Base-by-base conservation (phyloP, 2,329 filamentous ascomycete species). In the Sordariomycetes sp. region DNA sequence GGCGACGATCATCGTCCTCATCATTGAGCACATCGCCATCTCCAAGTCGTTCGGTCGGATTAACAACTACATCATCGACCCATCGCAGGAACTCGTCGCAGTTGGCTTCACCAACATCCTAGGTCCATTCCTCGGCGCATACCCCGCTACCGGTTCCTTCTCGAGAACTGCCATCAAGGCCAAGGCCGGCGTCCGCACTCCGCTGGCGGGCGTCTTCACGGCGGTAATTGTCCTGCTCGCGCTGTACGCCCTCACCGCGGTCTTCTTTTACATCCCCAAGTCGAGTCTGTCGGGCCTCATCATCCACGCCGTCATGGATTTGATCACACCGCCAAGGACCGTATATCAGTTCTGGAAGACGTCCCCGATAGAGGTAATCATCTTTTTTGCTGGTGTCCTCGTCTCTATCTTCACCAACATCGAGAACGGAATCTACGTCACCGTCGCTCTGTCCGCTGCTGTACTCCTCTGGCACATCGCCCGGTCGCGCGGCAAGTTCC, bases 11-110 rank as follows among this genome's bases (percentile, higher is more conserved):
- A 95, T 97, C 62, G 91, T 99, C n/a, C 78, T 97, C 58, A 78
- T 97, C 39, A 95, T 97, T 60, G 94, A 97, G 71, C 92, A 97
- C 68, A 96, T 97, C 64, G 90, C 92, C 53, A 96, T 97, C 61
- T 90, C 91, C 20, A 99, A 97, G 70, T 96, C 92, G 0, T 97
- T 99, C 63, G 94, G 94, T 10, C 82, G 92, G 59, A 82, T 96
- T 64, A 97, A 96, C 75, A 95, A 96, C 73, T 99, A 99, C 71
- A 86, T 83, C 17, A 96, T 99, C 67, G 85, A 96, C 64, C 91
- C 94, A 0, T 96, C 92, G 0, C 92, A 99, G 69, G 92, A 99
- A 69, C 81, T 99, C 72, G 89, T 99, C 53, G 92, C 90, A 24
- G 96, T 97, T 62, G 92, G 92, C 61, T 82, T 96, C 28, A 87